These are phyloP conservation scores for Capsicum chinense DNA, from an alignment of 257 asterid species.

Conservation along the genomic window DNA sequence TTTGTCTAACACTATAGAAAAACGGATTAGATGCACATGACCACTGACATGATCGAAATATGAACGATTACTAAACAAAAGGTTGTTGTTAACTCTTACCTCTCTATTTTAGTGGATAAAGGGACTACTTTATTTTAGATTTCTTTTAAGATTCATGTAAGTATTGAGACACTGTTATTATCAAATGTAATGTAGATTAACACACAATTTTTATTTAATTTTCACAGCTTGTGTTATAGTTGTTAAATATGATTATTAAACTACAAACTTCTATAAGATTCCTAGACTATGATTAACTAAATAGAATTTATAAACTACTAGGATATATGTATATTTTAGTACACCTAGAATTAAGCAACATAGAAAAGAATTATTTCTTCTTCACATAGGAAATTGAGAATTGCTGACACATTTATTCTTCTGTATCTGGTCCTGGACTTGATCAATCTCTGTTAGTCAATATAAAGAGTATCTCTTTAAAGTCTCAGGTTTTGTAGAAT, in stretches of 20 bases:
- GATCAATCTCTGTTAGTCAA: neutral
- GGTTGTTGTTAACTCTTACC: neutral
- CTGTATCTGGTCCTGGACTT: neutral
- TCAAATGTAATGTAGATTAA: neutral
- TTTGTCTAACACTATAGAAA: neutral
- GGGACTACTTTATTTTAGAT: neutral
- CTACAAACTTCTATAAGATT: neutral
- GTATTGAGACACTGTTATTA: neutral
- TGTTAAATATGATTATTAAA: neutral
- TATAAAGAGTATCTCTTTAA: neutral
- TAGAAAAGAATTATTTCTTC: no score
- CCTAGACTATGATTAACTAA: neutral
- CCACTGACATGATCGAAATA: constrained; percentile 7
- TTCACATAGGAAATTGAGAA: neutral
- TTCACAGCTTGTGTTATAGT: neutral
- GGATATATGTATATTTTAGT: neutral
- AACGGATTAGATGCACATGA: neutral
- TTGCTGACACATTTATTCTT: neutral
- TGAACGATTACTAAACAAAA: neutral
- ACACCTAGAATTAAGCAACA: neutral
- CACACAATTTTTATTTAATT: neutral
- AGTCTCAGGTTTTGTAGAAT: neutral
- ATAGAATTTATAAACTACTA: neutral
- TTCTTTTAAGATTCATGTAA: neutral
- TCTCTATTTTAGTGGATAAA: neutral